Evolutionary conservation across 306 rosid genomes (phyloP).

Genomic region (Cicer arietinum): DNA sequence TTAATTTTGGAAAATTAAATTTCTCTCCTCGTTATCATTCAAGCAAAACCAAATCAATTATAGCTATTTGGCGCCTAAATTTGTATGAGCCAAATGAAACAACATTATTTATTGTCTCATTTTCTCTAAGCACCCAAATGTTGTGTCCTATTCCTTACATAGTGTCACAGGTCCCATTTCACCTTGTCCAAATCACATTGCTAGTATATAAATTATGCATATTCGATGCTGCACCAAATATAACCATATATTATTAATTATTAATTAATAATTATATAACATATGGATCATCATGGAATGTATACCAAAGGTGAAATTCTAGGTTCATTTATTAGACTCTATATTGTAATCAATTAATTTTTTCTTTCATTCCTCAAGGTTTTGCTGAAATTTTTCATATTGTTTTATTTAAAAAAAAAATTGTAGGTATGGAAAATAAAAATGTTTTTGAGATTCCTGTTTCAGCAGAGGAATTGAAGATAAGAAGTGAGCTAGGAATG

Average conservation of each 20-base stretch:
- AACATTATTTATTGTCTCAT: conserved; percentile 53
- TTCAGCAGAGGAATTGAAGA: conserved; percentile 63
- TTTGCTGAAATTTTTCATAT: not conserved
- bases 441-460: conserved; percentile 18
- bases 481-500: conserved; percentile 63
- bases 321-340: conserved; percentile 35
- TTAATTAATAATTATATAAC: conserved; percentile 23
- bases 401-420: not conserved
- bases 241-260: conserved; percentile 14
- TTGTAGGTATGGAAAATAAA: conserved; percentile 50
- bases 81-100: conserved; percentile 53
- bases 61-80: conserved; percentile 62
- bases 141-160: conserved; percentile 60
- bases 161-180: conserved; percentile 53
- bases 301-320: conserved; percentile 41
- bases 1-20: not conserved
- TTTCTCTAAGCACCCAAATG: conserved; percentile 30
- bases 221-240: conserved; percentile 8
- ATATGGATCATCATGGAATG: conserved; percentile 55
- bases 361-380: not conserved
- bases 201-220: conserved; percentile 43
- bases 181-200: conserved; percentile 49
- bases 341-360: not conserved
- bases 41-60: conserved; percentile 41
- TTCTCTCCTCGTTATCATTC: conserved; percentile 6